phyloP scores from a whole-genome alignment of 2,329 filamentous ascomycete genomes.

The Hypoxylon sp. region DNA sequence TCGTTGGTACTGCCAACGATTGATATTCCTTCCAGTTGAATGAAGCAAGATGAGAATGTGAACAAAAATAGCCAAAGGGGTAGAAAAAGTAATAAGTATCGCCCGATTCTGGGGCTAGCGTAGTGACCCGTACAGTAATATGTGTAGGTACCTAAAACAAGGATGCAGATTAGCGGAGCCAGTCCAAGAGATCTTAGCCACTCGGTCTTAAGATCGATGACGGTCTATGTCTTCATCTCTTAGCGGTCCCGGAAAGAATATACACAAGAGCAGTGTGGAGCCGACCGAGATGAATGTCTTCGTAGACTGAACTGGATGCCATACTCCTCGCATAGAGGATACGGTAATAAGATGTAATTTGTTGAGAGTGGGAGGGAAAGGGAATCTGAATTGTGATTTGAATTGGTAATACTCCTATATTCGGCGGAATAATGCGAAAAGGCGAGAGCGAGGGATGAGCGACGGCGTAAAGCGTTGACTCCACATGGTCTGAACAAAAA shows the following conservation, averaged over 20 bases:
- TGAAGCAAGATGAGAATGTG: neutral
- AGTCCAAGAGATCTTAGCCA: slow-evolving; percentile 10
- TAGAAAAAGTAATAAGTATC: slow-evolving; percentile 10
- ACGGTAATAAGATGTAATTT: neutral
- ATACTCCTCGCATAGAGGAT: neutral
- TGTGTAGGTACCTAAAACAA: neutral
- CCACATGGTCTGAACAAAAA: neutral
- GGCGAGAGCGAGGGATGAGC: slow-evolving; percentile 29
- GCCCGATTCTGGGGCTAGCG: slow-evolving; percentile 24
- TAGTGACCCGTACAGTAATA: slow-evolving; percentile 20
- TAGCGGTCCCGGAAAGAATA: neutral
- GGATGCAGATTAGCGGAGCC: slow-evolving; percentile 28
- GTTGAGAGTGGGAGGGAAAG: neutral
- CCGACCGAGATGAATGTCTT: slow-evolving; percentile 1
- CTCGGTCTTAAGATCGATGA: slow-evolving; percentile 24
- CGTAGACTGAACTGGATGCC: neutral
- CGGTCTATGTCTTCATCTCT: slow-evolving; percentile 6
- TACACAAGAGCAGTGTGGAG: slow-evolving; percentile 4
- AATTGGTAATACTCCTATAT: slow-evolving; percentile 40
- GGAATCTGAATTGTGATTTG: neutral
- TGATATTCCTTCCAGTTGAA: slow-evolving; percentile 2
- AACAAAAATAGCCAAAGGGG: slow-evolving; percentile 3
- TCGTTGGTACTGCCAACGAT: slow-evolving; percentile 18
- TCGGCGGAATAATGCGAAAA: slow-evolving; percentile 32
- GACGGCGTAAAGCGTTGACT: neutral